Base-by-base conservation (phyloP, 352 stramenopile genomes). In the Phytophthora syringae region DNA sequence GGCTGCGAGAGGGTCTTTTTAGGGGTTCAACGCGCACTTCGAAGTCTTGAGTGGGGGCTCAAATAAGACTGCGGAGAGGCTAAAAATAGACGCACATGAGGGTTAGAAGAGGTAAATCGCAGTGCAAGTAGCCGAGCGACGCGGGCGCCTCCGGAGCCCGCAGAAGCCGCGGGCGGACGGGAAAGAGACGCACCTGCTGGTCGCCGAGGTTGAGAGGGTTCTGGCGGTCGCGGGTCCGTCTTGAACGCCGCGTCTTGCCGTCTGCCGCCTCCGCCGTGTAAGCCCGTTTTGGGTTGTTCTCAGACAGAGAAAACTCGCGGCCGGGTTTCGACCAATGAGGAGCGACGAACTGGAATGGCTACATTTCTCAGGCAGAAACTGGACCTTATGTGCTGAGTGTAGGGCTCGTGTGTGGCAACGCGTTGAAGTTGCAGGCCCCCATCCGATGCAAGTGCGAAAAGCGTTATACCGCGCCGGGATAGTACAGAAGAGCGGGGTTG, bases 221-320 rank as follows among this genome's bases (percentile, higher is more conserved):
- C 43, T 37, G 7, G 24, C n/a, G 16, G 32, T 40, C 36, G 39
- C 39, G 53, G 60, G 36, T 52, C 37, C 57, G 37, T 39, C 28
- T n/a, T 21, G 32, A 6, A 43, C 51, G 47, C 55, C 25, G 47
- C 57, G 67, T 62, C 58, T 64, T 69, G 47, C 57, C 36, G 51
- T 52, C 39, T 76, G 56, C 40, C 52, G 20, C 25, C 50, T 39
- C 47, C 47, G 18, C 58, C 34, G 37, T 25, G 42, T n/a, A n/a
- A n/a, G 56, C 45, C 39, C 47, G 30, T 62, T 76, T 71, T 76
- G 58, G 42, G 59, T 73, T 76, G 68, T 72, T 69, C 55, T 70
- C 54, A 72, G 64, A 64, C n/a, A n/a, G n/a, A 73, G 52, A 72
- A 64, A 13, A 32, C 44, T 34, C 11, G 39, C 11, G 39, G 50